These are phyloP conservation scores for Solanum okadae DNA, from an alignment of 257 asterid species.

Conservation along the genomic window DNA sequence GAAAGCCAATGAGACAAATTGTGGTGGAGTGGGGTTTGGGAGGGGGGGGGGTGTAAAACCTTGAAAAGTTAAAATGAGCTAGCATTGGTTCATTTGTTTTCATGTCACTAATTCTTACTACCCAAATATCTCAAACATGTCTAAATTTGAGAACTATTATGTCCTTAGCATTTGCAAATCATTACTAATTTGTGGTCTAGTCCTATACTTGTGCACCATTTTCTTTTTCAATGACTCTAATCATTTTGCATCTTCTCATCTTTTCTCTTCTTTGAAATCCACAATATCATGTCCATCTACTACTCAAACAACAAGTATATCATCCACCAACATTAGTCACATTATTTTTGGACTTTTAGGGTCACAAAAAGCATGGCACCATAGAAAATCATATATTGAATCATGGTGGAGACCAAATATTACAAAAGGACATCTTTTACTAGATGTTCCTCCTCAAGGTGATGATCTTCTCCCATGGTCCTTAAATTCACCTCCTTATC, in stretches of 20 bases:
- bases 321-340: not conserved
- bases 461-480: conserved; percentile 21
- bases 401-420: conserved; percentile 26
- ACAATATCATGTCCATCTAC: not conserved
- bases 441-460: conserved; percentile 11
- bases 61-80: not conserved
- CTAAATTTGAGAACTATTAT: not conserved
- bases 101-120: not conserved
- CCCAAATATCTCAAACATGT: not conserved
- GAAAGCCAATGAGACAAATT: not conserved
- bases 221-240: not conserved
- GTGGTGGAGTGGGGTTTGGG: not conserved
- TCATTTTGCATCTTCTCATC: not conserved
- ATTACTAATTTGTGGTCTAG: not conserved
- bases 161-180: not conserved
- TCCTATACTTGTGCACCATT: not conserved
- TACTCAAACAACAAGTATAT: not conserved
- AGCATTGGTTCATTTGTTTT: not conserved
- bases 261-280: not conserved
- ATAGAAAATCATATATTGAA: conserved; percentile 12
- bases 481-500: conserved; percentile 6
- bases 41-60: not conserved
- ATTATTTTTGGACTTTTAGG: conserved; percentile 15
- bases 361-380: conserved; percentile 8
- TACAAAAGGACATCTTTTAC: conserved; percentile 13